Base-by-base conservation (phyloP, 257 asterid genomes). In the Cruciata laevipes region DNA sequence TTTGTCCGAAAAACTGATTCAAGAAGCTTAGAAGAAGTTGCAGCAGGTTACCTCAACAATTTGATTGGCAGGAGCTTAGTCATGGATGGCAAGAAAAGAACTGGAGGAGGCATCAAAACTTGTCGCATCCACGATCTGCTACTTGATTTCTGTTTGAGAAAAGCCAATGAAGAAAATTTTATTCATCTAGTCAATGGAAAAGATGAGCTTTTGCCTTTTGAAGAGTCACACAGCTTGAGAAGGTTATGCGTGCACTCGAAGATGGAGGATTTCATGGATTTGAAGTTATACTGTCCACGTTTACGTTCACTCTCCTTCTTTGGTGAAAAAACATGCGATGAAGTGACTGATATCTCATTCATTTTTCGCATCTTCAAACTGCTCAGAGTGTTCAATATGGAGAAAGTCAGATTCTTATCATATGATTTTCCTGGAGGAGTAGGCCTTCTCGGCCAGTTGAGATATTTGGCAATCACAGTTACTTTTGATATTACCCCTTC, bases 11-110 rank as follows among this genome's bases (percentile, higher is more conserved):
- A 56, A 21, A 9, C 65, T 23, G 9, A 2, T 25, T 10, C 11
- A 5, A 33, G 6, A 7, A 55, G 65, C 72, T 37, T 35, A 9
- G 72, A 68, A 47, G 63, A 68, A 27, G 33, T 68, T 61, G 72
- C 72, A 16, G 59, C 27, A 32, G 65, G 35, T 25, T 68, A 53
- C 9, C 14, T 68, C 21, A n/a, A 3, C 33, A 58, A 20, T 67
- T 16, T 68, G 37, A 37, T 53, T 33, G 49, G 20, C 64, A 53
- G 53, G 10, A 47, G 53, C 53, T 47, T 47, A 47, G 53, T 47
- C 53, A 47, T 47, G 53, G 1, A 47, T 14, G 4, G 7, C 20
- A 1, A 12, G 6, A 68, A 49, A 55, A 33, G 64, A 21, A 53
- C 16, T 62, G 37, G 21, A 20, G 63, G 61, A 23, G 62, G 71